Percentiles rank a stretch among this genome's conserved stretches.
Evolutionary conservation across 495 filamentous ascomycete genomes (phyloP).

Genomic region (Podospora tetraspora): DNA sequence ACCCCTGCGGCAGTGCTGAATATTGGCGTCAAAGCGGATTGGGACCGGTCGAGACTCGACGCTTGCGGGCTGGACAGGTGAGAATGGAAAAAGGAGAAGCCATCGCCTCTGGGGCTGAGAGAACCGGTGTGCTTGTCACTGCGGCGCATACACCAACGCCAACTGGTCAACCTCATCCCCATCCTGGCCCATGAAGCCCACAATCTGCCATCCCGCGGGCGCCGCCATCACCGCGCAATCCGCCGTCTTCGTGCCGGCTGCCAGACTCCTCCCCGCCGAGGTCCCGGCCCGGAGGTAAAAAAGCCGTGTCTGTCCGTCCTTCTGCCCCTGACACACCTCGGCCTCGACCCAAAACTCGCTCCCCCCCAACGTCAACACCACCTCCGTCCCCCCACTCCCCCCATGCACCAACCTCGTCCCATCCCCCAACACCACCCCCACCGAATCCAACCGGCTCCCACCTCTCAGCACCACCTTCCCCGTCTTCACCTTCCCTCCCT

Average conservation of each 20-base stretch:
- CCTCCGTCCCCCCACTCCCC: slow-evolving; percentile 46
- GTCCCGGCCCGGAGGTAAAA: slow-evolving; percentile 56
- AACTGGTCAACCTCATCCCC: slow-evolving; percentile 57
- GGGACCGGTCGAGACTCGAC: not conserved
- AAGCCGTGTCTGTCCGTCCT: slow-evolving; percentile 44
- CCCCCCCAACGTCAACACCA: slow-evolving; percentile 39
- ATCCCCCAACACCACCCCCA: slow-evolving; percentile 43
- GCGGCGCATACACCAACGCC: slow-evolving; percentile 49
- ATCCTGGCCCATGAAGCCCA: slow-evolving; percentile 52
- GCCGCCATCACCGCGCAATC: slow-evolving; percentile 48
- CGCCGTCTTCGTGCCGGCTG: slow-evolving; percentile 43
- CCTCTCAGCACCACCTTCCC: slow-evolving; percentile 45
- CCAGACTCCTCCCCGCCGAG: slow-evolving; percentile 45
- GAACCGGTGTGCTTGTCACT: slow-evolving; percentile 14
- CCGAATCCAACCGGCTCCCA: slow-evolving; percentile 44
- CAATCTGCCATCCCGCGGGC: slow-evolving; percentile 51
- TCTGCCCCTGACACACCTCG: slow-evolving; percentile 48
- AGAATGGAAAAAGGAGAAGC: not conserved
- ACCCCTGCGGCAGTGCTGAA: not conserved
- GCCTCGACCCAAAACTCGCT: slow-evolving; percentile 48
- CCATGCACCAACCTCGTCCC: slow-evolving; percentile 49
- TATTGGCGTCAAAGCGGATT: not conserved
- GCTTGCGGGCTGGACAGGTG: not conserved
- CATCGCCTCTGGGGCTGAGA: not conserved
- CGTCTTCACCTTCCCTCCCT: slow-evolving; percentile 19